A percentile compares a stretch with the other conserved stretches of the same genome.
Conservation (phyloP, 2,329 filamentous ascomycete species). For the Alternaria brassicicola region DNA sequence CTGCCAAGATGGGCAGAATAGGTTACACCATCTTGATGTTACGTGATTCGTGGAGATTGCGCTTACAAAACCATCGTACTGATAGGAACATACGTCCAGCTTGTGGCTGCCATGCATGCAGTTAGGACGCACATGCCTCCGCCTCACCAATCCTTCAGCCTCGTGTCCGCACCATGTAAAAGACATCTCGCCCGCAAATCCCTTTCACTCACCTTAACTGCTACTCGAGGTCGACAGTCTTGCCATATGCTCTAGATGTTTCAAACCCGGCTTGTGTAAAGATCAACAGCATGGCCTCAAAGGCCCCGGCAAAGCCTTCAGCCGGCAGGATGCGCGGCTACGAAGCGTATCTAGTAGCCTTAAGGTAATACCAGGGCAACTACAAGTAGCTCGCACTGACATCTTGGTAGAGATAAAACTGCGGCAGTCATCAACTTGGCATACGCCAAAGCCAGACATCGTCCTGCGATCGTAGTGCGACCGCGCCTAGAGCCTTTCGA, state of each 20-base stretch:
- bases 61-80: too few relatives aligned
- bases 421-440: background rate
- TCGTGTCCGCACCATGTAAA: background rate
- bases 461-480: background rate
- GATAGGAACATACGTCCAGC: background rate
- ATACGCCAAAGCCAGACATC: background rate
- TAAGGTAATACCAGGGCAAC: background rate
- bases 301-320: background rate
- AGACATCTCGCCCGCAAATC: background rate
- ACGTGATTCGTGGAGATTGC: background rate
- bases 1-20: too few relatives aligned
- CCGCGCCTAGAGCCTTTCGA: background rate
- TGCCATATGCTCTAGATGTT: background rate
- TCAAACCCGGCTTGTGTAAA: background rate
- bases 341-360: background rate
- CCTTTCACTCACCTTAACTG: too few relatives aligned
- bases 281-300: background rate
- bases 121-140: background rate
- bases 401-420: background rate
- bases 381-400: background rate
- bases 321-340: background rate
- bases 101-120: background rate
- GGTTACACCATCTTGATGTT: too few relatives aligned
- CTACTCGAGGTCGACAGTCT: background rate
- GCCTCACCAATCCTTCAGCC: background rate